These are phyloP conservation scores for Diaporthe helianthi DNA, from an alignment of 2,329 filamentous ascomycete genomes.

Conservation along the genomic window DNA sequence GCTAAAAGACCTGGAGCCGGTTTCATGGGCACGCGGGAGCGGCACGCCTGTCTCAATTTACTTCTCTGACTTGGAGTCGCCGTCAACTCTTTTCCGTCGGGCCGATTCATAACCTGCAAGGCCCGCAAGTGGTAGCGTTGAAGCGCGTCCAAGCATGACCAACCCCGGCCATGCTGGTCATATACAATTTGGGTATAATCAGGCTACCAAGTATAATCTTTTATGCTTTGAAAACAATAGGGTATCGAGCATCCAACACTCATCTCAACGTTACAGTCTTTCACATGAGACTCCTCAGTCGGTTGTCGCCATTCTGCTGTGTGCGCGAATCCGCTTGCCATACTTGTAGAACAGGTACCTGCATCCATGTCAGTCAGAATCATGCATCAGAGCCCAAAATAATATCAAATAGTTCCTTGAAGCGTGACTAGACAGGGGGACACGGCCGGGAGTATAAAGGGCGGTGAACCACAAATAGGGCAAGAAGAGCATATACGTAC, in stretches of 20 bases:
- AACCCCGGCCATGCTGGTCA: not conserved
- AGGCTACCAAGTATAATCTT: not conserved
- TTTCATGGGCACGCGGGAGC: constrained; percentile 10
- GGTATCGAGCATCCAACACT: constrained; percentile 16
- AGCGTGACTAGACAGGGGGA: not conserved
- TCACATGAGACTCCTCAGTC: constrained; percentile 30
- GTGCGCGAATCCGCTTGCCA: constrained; percentile 62
- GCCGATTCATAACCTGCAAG: not conserved
- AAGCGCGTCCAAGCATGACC: not conserved
- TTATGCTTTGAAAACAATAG: not conserved
- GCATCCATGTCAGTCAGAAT: not conserved
- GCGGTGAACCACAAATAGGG: constrained; percentile 11
- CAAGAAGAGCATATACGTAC: constrained; percentile 43
- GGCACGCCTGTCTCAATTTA: constrained; percentile 8
- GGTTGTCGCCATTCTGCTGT: constrained; percentile 58
- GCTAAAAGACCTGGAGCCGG: constrained; percentile 9
- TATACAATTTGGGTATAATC: not conserved
- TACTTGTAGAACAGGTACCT: constrained; percentile 62
- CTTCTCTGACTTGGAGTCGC: constrained; percentile 5
- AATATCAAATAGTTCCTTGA: constrained; percentile 5
- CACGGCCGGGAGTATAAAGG: not conserved
- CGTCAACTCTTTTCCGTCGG: constrained; percentile 2
- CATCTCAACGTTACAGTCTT: not conserved
- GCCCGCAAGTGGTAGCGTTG: not conserved
- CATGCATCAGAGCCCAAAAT: not conserved